Conservation (phyloP, 306 rosid genomes). For the Lablab purpureus region DNA sequence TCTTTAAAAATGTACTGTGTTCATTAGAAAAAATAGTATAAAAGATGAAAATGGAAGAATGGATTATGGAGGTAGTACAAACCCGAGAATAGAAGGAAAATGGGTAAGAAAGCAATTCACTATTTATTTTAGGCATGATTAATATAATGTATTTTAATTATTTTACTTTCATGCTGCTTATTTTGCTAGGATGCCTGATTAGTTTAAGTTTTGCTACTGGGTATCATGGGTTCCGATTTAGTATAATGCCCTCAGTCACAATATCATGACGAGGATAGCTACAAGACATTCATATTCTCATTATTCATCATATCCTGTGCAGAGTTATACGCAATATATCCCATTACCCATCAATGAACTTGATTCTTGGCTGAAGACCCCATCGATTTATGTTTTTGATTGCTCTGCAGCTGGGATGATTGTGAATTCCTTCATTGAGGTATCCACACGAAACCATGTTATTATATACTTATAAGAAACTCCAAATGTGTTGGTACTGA, state of each 20-base stretch:
- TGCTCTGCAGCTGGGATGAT: conserved; percentile 97
- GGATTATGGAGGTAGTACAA: neutral
- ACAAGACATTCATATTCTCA: conserved; percentile 34
- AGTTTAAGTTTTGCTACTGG: conserved; percentile 16
- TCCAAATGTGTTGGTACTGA: conserved; percentile 38
- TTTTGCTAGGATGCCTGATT: conserved; percentile 17
- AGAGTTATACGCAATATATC: conserved; percentile 98
- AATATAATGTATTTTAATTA: conserved; percentile 19
- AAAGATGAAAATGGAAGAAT: conserved; percentile 31
- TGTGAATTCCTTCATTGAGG: conserved; percentile 87
- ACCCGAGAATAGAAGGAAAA: neutral
- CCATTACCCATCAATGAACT: conserved; percentile 91
- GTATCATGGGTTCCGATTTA: conserved; percentile 11
- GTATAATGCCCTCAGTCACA: neutral
- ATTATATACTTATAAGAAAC: conserved; percentile 11
- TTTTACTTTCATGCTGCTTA: conserved; percentile 22
- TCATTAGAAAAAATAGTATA: conserved; percentile 19
- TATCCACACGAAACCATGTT: conserved; percentile 46
- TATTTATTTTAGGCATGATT: conserved; percentile 7
- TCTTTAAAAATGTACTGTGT: neutral
- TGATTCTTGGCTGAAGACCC: conserved; percentile 99
- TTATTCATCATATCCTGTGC: conserved; percentile 41
- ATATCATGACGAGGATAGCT: conserved; percentile 5
- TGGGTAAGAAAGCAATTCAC: conserved; percentile 7
- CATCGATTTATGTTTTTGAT: conserved; percentile 97